Evolutionary conservation across 345 rosid species (phyloP).

Genomic region (Sonneratia alba): DNA sequence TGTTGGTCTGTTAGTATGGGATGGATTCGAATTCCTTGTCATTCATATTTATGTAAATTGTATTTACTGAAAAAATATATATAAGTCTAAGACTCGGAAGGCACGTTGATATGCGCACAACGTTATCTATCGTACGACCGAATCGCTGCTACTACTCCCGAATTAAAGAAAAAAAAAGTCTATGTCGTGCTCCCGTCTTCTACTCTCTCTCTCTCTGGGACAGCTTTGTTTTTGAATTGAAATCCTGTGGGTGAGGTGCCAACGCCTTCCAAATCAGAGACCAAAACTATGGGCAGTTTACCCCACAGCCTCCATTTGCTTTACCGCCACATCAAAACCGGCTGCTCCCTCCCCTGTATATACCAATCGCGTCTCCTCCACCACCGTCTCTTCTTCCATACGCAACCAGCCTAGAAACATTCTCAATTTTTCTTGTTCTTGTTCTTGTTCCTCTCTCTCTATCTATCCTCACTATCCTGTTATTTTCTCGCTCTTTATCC

Average conservation of each 20-base stretch:
- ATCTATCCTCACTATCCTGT: not conserved
- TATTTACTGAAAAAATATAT: no score
- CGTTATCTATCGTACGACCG: no score
- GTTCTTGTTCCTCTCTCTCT: not conserved
- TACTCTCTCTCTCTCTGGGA: not conserved
- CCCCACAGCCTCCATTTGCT: conserved; percentile 12
- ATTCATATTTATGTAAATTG: no score
- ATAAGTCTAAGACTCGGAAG: no score
- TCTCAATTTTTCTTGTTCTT: not conserved
- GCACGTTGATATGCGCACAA: no score
- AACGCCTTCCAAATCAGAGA: not conserved
- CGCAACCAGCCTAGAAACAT: not conserved
- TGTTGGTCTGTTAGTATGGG: no score
- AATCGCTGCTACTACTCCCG: no score
- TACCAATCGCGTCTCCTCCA: conserved; percentile 2
- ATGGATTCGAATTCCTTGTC: no score
- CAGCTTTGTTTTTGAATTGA: not conserved
- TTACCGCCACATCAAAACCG: conserved; percentile 32
- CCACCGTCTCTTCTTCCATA: not conserved
- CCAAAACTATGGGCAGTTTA: conserved; percentile 61
- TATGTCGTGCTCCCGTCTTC: no score
- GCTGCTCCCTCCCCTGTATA: conserved; percentile 29
- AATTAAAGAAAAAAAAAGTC: no score
- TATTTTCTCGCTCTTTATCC: no score
- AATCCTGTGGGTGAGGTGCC: conserved; percentile 9